Evolutionary conservation across 2,329 filamentous ascomycete species (phyloP).

Genomic region (Didymella exigua): DNA sequence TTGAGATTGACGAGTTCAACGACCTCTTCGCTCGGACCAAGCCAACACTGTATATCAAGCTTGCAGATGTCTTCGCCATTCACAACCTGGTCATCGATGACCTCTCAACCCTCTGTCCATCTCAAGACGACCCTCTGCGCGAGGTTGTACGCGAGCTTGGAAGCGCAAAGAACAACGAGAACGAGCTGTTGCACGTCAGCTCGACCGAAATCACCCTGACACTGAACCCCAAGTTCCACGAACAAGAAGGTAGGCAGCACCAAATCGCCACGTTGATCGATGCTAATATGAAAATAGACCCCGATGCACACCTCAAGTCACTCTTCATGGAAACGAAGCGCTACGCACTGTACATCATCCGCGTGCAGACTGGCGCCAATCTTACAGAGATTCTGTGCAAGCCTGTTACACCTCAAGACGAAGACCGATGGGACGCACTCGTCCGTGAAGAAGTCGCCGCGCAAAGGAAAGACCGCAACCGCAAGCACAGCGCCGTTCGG

Average conservation of each 20-base stretch:
- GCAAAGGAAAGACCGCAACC: constrained; percentile 53
- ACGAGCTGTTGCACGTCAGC: constrained; percentile 84
- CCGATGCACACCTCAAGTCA: constrained; percentile 87
- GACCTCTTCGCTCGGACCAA: constrained; percentile 96
- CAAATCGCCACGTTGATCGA: background rate
- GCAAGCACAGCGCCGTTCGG: constrained; percentile 61
- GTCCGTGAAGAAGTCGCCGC: constrained; percentile 76
- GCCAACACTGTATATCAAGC: constrained; percentile 98
- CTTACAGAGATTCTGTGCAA: constrained; percentile 96
- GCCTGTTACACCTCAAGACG: constrained; percentile 83
- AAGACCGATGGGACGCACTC: constrained; percentile 82
- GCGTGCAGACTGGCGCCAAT: constrained; percentile 88
- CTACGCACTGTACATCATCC: constrained; percentile 96
- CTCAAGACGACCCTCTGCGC: constrained; percentile 82
- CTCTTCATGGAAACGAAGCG: constrained; percentile 98
- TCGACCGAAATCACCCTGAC: constrained; percentile 91
- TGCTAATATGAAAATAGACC: constrained; percentile 64
- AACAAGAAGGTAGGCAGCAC: constrained; percentile 67
- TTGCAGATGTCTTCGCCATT: constrained; percentile 95
- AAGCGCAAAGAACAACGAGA: constrained; percentile 95
- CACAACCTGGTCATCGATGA: constrained; percentile 86
- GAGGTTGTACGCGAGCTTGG: constrained; percentile 94
- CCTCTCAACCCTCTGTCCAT: constrained; percentile 75
- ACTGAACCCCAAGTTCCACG: constrained; percentile 85
- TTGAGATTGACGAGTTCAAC: constrained; percentile 99